phyloP scores from a whole-genome alignment of 202 grass and related monocot genomes.

The Carex arenaria region DNA sequence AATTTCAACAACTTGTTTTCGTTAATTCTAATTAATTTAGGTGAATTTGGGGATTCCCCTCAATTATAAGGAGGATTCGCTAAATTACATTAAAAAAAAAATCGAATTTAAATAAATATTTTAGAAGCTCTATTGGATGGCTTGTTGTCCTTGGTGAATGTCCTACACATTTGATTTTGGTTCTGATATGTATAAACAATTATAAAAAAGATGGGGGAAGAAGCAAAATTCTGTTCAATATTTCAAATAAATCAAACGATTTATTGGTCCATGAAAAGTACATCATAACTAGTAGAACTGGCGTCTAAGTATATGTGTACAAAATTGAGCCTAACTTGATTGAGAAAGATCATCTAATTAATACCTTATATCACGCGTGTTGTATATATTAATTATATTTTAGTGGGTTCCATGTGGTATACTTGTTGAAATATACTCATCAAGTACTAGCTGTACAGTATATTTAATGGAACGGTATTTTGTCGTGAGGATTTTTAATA shows the following conservation, averaged over 20 bases:
- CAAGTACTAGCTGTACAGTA: not conserved
- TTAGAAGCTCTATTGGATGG: not conserved
- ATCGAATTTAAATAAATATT: not conserved
- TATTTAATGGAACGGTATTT: no score
- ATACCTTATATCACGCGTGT: not conserved
- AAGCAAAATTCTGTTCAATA: not conserved
- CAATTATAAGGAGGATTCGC: not conserved
- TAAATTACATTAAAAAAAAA: not conserved
- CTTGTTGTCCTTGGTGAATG: no score
- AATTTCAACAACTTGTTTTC: not conserved
- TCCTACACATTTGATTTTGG: not conserved
- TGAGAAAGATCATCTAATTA: conserved; percentile 20
- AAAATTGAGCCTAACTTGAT: conserved; percentile 16
- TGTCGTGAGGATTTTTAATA: no score
- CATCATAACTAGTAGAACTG: conserved; percentile 3
- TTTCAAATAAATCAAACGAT: not conserved
- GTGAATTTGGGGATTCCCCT: not conserved
- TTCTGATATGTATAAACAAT: not conserved
- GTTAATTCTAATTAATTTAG: not conserved
- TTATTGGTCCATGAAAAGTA: conserved; percentile 9
- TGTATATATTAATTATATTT: not conserved
- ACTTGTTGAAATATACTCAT: not conserved
- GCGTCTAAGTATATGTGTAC: conserved; percentile 7
- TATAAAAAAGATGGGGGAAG: no score
- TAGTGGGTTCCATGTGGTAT: not conserved